Conservation (phyloP, 345 rosid species). For the Gynandropsis gynandra region DNA sequence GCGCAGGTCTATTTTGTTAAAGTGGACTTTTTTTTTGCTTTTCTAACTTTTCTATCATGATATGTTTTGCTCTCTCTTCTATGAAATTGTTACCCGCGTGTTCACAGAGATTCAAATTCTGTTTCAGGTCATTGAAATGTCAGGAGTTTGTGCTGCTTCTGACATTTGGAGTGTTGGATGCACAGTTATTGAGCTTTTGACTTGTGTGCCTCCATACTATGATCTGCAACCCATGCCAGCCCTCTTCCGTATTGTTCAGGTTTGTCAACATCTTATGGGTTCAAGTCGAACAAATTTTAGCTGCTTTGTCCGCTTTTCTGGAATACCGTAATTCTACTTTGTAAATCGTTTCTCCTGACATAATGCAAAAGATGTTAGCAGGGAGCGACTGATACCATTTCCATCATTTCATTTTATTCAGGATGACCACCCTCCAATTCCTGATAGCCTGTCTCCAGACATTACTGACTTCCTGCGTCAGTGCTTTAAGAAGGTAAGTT, state of each 20-base stretch:
- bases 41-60: neutral
- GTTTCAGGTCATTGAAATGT: conserved; percentile 95
- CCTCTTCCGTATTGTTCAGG: conserved; percentile 98
- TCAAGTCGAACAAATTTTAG: conserved; percentile 9
- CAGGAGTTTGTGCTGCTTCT: conserved; percentile 99
- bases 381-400: conserved; percentile 15
- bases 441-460: conserved; percentile 90
- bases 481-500: conserved; percentile 92
- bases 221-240: conserved; percentile 99
- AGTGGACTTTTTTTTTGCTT: conserved; percentile 1
- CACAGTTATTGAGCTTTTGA: conserved; percentile 95
- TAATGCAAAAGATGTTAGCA: conserved; percentile 3
- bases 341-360: conserved; percentile 3
- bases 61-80: neutral
- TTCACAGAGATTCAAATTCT: conserved; percentile 16
- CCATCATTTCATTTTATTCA: conserved; percentile 25
- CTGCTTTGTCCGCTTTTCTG: conserved; percentile 7
- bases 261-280: conserved; percentile 22
- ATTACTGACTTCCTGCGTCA: conserved; percentile 91
- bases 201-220: conserved; percentile 96
- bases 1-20: neutral
- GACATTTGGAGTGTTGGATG: conserved; percentile 99
- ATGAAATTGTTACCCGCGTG: conserved; percentile 2
- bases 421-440: conserved; percentile 97
- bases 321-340: conserved; percentile 5